Conservation (phyloP, 768 basidiomycete genomes). For the Hypholoma sublateritium region DNA sequence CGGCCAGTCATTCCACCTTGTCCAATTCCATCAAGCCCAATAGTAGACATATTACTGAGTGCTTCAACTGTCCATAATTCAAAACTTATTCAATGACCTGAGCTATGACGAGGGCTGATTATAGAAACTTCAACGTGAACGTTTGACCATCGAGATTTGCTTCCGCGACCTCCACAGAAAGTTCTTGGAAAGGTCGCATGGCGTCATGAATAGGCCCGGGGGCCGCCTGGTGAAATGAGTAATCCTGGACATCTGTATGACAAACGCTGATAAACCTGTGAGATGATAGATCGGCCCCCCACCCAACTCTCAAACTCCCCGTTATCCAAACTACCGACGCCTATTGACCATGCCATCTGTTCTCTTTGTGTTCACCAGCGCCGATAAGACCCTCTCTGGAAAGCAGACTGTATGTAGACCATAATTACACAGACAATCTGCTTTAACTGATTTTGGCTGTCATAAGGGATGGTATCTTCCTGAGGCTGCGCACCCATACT, state of each 20-base stretch:
- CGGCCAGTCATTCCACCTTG: no score
- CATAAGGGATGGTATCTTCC: constrained; percentile 74
- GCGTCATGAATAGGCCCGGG: neutral
- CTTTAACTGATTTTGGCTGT: neutral
- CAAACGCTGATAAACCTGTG: neutral
- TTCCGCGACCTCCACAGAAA: no score
- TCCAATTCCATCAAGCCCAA: no score
- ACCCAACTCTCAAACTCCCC: neutral
- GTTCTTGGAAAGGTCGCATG: no score
- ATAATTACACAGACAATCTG: neutral
- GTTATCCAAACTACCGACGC: no score
- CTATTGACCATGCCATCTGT: constrained; percentile 40
- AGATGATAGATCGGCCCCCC: neutral
- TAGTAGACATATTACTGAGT: no score
- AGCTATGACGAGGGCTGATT: no score
- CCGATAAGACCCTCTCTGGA: constrained; percentile 53
- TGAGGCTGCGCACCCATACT: constrained; percentile 76
- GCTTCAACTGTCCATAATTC: no score
- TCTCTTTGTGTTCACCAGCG: constrained; percentile 78
- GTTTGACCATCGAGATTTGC: no score
- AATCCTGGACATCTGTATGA: neutral
- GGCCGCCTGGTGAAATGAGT: neutral
- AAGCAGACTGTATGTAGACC: constrained; percentile 41
- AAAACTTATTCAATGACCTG: no score
- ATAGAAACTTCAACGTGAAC: no score